Conservation (phyloP, 768 basidiomycete genomes). For the Plicaturopsis crispa region DNA sequence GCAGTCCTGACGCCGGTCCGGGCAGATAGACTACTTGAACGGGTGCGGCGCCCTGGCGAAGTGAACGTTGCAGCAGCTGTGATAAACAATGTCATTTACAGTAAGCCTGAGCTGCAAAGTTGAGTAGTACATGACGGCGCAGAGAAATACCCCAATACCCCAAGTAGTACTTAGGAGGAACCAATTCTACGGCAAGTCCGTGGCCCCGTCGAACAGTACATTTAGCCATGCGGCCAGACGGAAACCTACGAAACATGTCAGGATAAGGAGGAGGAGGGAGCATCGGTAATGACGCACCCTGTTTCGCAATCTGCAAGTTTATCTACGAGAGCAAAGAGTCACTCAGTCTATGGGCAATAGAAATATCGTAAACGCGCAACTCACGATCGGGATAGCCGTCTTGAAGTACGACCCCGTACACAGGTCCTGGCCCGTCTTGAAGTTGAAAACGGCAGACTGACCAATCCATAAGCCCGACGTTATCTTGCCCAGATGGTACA, state of each 20-base stretch:
- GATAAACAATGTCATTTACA: too few relatives aligned
- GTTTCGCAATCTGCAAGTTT: constrained; percentile 21
- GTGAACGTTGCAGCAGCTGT: too few relatives aligned
- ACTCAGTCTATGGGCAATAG: background rate
- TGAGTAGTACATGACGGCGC: too few relatives aligned
- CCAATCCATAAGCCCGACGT: background rate
- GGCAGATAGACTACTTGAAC: too few relatives aligned
- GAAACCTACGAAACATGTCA: constrained; percentile 40
- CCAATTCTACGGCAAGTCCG: too few relatives aligned
- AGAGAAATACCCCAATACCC: too few relatives aligned
- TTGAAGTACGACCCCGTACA: constrained; percentile 28
- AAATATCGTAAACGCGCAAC: constrained; percentile 9
- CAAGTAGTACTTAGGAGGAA: too few relatives aligned
- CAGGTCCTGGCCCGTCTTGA: constrained; percentile 30
- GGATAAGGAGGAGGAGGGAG: constrained; percentile 26
- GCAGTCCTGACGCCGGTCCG: too few relatives aligned
- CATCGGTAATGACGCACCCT: constrained; percentile 13
- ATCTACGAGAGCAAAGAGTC: constrained; percentile 10
- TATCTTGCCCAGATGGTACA: background rate
- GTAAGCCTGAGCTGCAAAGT: too few relatives aligned
- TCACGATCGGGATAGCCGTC: constrained; percentile 17
- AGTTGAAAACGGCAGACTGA: constrained; percentile 31
- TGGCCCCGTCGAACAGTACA: constrained; percentile 29
- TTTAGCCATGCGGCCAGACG: constrained; percentile 45
- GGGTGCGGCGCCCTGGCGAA: too few relatives aligned